Evolutionary conservation across 257 asterid genomes (phyloP).

Genomic region (Plantago ovata): DNA sequence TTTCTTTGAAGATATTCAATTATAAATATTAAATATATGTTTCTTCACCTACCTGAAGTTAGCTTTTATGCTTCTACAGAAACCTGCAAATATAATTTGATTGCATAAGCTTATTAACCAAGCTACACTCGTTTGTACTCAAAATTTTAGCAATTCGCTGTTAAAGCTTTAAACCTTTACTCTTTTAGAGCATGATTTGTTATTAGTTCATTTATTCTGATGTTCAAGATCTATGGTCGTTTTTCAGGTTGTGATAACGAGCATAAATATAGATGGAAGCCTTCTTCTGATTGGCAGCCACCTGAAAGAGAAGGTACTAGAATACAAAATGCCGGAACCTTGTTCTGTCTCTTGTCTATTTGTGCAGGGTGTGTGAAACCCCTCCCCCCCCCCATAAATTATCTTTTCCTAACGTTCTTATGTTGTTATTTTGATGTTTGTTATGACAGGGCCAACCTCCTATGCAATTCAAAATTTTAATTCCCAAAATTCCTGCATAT

Average conservation of each 20-base stretch:
- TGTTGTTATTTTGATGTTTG: conserved; percentile 24
- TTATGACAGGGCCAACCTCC: conserved; percentile 69
- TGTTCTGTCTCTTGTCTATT: too few species aligned
- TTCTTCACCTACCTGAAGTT: conserved; percentile 8
- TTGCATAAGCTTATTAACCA: too few species aligned
- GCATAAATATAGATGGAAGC: conserved; percentile 72
- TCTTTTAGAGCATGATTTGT: neutral
- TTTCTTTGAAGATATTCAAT: neutral
- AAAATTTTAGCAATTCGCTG: neutral
- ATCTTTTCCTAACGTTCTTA: conserved; percentile 15
- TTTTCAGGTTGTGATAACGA: conserved; percentile 90
- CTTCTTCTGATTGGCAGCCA: conserved; percentile 94
- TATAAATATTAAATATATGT: neutral
- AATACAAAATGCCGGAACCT: conserved; percentile 1
- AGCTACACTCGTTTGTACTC: neutral
- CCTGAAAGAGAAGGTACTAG: conserved; percentile 70
- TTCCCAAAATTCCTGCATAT: conserved; percentile 96
- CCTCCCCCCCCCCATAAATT: too few species aligned
- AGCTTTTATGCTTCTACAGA: conserved; percentile 8
- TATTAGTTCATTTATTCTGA: neutral
- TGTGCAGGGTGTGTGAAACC: too few species aligned
- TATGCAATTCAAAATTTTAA: conserved; percentile 74
- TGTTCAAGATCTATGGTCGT: conserved; percentile 1
- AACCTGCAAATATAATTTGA: too few species aligned
- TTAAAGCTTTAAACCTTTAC: conserved; percentile 4